Percentiles rank a stretch among this genome's conserved stretches.
Conservation (phyloP, 768 basidiomycete species). For the Agrocybe praecox region DNA sequence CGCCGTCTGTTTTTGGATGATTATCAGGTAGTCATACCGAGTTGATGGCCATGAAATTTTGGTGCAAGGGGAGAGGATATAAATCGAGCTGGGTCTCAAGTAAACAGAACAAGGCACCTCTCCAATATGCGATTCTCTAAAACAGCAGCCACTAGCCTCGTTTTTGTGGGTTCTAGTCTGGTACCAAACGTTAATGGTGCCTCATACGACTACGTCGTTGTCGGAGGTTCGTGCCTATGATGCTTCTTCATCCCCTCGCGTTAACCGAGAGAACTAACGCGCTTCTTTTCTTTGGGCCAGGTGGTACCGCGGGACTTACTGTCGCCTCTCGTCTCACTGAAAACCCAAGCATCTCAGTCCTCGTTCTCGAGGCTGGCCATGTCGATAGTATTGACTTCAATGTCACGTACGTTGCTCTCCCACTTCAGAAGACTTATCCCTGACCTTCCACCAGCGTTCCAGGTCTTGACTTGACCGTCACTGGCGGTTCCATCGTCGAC, state of each 20-base stretch:
- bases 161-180: neutral
- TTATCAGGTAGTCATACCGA: neutral
- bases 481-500: constrained; percentile 7
- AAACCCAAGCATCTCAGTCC: neutral
- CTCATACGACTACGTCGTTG: constrained; percentile 3
- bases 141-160: neutral
- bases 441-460: neutral
- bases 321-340: constrained; percentile 1
- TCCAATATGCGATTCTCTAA: neutral
- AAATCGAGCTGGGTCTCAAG: neutral
- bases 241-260: neutral
- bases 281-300: neutral
- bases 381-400: neutral
- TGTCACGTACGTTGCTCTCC: neutral
- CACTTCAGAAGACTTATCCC: neutral
- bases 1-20: neutral
- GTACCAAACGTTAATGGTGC: neutral
- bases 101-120: neutral
- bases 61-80: neutral
- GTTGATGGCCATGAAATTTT: no score
- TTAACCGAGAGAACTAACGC: neutral
- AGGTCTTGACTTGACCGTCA: neutral
- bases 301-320: neutral
- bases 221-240: neutral
- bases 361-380: neutral